Evolutionary conservation across 352 stramenopile species (phyloP), one percentile per base, ranked within the genome.

Genomic region (Phytopythium vexans): DNA sequence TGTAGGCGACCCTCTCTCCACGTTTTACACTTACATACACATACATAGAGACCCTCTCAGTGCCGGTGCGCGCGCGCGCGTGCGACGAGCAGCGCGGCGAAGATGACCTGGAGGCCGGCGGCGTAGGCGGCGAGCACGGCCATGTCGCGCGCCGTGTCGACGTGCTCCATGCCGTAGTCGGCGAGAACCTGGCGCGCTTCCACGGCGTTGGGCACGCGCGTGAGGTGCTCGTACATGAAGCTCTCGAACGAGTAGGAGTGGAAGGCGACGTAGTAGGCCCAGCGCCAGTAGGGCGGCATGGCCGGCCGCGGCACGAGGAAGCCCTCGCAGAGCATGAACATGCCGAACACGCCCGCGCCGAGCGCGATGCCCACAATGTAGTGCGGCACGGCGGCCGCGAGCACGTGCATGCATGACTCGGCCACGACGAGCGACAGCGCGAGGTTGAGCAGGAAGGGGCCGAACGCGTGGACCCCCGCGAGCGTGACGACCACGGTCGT

Each of bases 251-350:
- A 76, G 61, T 94, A 96, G 21, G 85, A 91, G 68, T 94, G 86
- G 66, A 96, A 94, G 4, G 79, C 77, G 39, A 94, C 59, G 67
- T 94, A 93, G 68, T 95, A 90, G 39, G 72, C 70, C 88, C 87
- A 96, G 37, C 72, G 76, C 71, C 86, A 88, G 66, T 88, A 91
- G 32, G 55, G 41, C 2, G 82, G 82, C 51, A 96, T 94, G 39
- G 66, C 55, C 31, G 62, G 43, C 33, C 58, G 70, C 9, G 80
- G 72, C 42, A 93, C 74, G 69, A 95, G 87, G 66, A 95, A 94
- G n/a, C 86, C 88, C 59, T 94, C 80, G 47, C 79, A 89, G 11
- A 93, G 74, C 77, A 92, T 94, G 41, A 94, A 91, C 63, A 96
- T 89, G 40, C 86, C 87, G 46, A 92, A 94, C 41, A 91, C 49